These are phyloP conservation scores for Orbilia javanica DNA, from an alignment of 2,329 filamentous ascomycete species.

Conservation along the genomic window DNA sequence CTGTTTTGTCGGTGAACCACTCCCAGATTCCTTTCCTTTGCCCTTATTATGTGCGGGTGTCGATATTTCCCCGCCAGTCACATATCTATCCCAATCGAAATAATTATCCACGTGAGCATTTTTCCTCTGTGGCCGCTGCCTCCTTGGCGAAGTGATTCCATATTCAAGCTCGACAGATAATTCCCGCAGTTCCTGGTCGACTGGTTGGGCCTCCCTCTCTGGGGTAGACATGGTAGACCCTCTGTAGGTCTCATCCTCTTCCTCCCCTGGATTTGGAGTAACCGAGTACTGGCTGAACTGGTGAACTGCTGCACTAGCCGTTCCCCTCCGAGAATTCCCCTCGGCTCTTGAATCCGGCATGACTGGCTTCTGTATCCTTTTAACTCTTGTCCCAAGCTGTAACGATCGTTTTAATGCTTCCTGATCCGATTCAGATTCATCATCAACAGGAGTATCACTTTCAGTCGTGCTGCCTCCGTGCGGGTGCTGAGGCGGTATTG, in stretches of 20 bases:
- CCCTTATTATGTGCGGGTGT: slow-evolving; percentile 23
- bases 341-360: slow-evolving; percentile 25
- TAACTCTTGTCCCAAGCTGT: slow-evolving; percentile 29
- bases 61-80: background rate
- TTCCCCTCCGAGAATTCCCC: background rate
- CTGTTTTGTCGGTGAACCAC: background rate
- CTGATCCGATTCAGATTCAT: slow-evolving; percentile 25
- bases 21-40: background rate
- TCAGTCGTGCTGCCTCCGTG: slow-evolving; percentile 12
- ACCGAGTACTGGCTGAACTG: slow-evolving; percentile 30
- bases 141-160: background rate
- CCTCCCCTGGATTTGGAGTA: slow-evolving; percentile 37
- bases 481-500: background rate
- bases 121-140: slow-evolving; percentile 35
- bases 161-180: slow-evolving; percentile 2
- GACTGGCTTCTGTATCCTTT: slow-evolving; percentile 5
- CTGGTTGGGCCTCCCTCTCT: slow-evolving; percentile 12
- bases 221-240: slow-evolving; percentile 17
- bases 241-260: slow-evolving; percentile 35
- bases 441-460: slow-evolving; percentile 12
- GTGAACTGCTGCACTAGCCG: background rate
- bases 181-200: background rate
- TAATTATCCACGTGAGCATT: slow-evolving; percentile 31
- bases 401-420: slow-evolving; percentile 21
- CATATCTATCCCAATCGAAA: slow-evolving; percentile 36